Percentiles rank a stretch among this genome's conserved stretches.
These are phyloP conservation scores for Geoglossum cookeanum DNA, from an alignment of 2,329 filamentous ascomycete genomes.

Conservation along the genomic window DNA sequence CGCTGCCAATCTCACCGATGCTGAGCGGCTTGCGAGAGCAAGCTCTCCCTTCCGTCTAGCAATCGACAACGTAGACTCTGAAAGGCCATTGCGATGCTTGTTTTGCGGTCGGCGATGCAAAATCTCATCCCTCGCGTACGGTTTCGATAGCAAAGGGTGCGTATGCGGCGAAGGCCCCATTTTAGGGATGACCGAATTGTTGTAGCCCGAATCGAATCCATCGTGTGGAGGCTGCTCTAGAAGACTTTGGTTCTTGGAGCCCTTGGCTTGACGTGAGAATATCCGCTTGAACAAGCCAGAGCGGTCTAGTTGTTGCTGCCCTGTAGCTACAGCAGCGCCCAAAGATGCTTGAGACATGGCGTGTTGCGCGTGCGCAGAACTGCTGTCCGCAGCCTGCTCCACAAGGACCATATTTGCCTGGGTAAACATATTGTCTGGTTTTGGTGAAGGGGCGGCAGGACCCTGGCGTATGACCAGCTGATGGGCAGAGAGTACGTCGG, in stretches of 20 bases:
- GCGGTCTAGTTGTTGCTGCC: background rate
- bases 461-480: background rate
- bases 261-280: background rate
- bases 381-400: background rate
- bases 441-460: background rate
- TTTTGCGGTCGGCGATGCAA: background rate
- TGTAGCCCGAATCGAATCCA: background rate
- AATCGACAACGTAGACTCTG: background rate
- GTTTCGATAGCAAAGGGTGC: conserved; percentile 4
- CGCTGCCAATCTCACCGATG: background rate
- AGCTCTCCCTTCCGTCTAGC: background rate
- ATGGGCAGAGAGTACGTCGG: background rate
- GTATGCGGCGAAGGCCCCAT: conserved; percentile 4
- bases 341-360: background rate
- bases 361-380: background rate
- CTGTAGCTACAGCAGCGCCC: background rate
- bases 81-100: background rate
- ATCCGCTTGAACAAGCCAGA: background rate
- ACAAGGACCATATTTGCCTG: background rate
- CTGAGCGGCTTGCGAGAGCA: background rate
- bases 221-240: background rate
- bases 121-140: conserved; percentile 2
- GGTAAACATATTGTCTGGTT: background rate
- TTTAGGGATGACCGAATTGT: background rate
- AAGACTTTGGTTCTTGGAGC: background rate